Conservation (phyloP, 345 rosid species). For the Sisymbrium irio region DNA sequence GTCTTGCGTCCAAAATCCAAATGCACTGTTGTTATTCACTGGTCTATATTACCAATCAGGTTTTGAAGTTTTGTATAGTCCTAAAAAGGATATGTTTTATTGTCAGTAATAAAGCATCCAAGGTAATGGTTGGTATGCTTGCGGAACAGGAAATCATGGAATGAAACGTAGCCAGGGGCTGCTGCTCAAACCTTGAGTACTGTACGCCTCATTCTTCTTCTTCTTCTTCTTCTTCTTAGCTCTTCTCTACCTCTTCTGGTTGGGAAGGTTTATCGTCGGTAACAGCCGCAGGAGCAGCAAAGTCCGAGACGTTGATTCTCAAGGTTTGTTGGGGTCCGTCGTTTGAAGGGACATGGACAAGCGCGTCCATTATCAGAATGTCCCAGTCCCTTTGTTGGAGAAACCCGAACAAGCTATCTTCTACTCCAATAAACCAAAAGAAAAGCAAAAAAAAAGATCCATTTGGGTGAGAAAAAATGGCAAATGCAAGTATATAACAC, state of each 20-base stretch:
- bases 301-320: constrained; percentile 53
- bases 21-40: background rate
- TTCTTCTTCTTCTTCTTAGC: constrained; percentile 22
- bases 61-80: constrained; percentile 2
- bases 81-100: constrained; percentile 3
- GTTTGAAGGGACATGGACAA: constrained; percentile 69
- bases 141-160: constrained; percentile 1
- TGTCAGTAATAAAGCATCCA: constrained; percentile 9
- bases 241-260: constrained; percentile 34
- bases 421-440: constrained; percentile 23
- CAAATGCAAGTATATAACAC: background rate
- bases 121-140: background rate
- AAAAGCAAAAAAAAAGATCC: background rate
- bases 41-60: background rate
- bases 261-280: constrained; percentile 35
- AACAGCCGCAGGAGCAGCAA: constrained; percentile 36
- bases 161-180: background rate
- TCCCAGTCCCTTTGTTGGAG: constrained; percentile 71
- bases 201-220: background rate
- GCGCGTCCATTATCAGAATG: constrained; percentile 85
- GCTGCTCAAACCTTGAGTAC: background rate
- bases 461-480: background rate
- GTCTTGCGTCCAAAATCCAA: background rate
- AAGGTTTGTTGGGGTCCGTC: constrained; percentile 62
- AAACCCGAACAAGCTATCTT: constrained; percentile 43